phyloP scores from a whole-genome alignment of 805 yeast species.

The Lipomyces yamanashiensis region DNA sequence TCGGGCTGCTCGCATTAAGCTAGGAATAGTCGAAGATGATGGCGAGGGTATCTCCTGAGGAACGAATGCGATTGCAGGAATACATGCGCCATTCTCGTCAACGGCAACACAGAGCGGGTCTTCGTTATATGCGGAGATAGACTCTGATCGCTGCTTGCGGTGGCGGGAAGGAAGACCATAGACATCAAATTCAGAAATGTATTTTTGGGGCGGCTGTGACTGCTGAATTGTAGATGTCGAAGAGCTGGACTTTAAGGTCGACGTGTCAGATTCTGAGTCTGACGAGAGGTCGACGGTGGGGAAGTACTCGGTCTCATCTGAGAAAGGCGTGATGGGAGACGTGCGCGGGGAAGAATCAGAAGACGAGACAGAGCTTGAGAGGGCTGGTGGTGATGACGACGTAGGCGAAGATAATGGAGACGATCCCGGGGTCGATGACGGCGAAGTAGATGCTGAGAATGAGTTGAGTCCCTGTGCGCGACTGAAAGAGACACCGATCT shows the following conservation, averaged over 20 bases:
- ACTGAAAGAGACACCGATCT: background rate
- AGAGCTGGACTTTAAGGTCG: constrained; percentile 16
- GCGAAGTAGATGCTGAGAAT: background rate
- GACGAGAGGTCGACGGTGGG: constrained; percentile 20
- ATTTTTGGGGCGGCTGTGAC: constrained; percentile 1
- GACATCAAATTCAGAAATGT: constrained; percentile 8
- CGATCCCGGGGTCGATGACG: background rate
- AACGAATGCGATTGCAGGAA: constrained; percentile 32
- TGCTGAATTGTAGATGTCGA: constrained; percentile 18
- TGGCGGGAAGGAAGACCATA: constrained; percentile 23
- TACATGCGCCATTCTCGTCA: constrained; percentile 35
- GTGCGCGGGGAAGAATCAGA: constrained; percentile 25
- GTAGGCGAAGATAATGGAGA: constrained; percentile 20
- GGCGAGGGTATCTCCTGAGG: constrained; percentile 14
- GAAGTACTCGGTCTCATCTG: constrained; percentile 26
- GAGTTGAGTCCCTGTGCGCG: background rate
- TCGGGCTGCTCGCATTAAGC: constrained; percentile 3
- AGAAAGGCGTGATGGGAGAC: constrained; percentile 23
- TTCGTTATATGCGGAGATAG: constrained; percentile 24
- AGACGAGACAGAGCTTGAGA: constrained; percentile 24
- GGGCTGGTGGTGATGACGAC: constrained; percentile 23
- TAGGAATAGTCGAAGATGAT: constrained; percentile 4
- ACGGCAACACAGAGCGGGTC: constrained; percentile 37
- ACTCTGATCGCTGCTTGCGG: constrained; percentile 32
- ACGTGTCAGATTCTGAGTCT: constrained; percentile 17